Evolutionary conservation across 768 basidiomycete genomes (phyloP), one percentile per base, ranked within the genome.

Genomic region (Kwoniella botswanensis): DNA sequence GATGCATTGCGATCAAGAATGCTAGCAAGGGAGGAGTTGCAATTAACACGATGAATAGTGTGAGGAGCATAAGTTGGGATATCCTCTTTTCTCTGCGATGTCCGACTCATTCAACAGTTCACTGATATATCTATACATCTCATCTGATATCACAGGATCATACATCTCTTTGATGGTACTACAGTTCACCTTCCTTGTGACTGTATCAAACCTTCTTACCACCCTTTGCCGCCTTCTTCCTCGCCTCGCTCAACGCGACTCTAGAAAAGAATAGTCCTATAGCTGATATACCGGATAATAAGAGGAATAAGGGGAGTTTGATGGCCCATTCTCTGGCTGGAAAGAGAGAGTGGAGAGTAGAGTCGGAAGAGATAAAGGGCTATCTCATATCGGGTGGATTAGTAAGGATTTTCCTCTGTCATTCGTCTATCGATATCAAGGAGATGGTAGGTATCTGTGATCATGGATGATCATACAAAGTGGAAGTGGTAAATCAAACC

Each of bases 261-360:
- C 84, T 86, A 4, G 91, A 92, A n/a, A 96, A 84, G 83, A 97
- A 93, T 50, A 87, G 78, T 12, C 92, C 92, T 52, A 98, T 91
- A 12, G 87, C 90, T n/a, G 89, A 86, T 46, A 97, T 84, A 6
- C 94, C 95, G 10, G 91, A 79, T 5, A 94, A 86, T 9, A 98
- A 88, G 61, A 95, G 85, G 82, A 93, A 88, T 2, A 92, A 91
- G 50, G 95, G 94, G 57, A 98, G 82, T 21, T 92, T 88, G 61
- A 98, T 86, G 11, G 93, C 95, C 93, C 94, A 98, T 86, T 97
- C 93, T 60, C 95, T 87, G 5, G 92, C 81, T 0, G 93, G 96
- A 82, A 98, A 98, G 84, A 88, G 89, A 54, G 79, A 74, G 72
- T 94, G 93, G 41, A 96, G 85, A 21, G 90, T 88, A 76, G 89